Evolutionary conservation across 257 asterid genomes (phyloP).

Genomic region (Gentiana dahurica): DNA sequence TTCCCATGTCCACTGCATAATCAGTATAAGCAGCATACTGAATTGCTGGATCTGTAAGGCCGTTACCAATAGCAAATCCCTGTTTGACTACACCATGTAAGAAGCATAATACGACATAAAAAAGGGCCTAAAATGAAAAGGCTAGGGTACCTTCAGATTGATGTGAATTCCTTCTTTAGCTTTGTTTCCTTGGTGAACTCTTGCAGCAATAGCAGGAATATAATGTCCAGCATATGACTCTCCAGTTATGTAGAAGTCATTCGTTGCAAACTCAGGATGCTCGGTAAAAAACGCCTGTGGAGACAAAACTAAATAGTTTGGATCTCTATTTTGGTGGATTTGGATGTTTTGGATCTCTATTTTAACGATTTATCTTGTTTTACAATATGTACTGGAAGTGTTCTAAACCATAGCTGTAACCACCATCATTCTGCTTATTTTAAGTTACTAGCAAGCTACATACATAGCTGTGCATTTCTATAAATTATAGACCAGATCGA

Average conservation of each 20-base stretch:
- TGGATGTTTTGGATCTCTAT: too few species aligned
- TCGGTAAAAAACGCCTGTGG: constrained; percentile 76
- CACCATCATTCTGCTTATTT: too few species aligned
- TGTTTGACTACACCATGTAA: constrained; percentile 18
- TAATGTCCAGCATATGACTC: constrained; percentile 98
- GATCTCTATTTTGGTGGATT: too few species aligned
- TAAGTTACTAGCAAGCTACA: too few species aligned
- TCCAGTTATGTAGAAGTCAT: constrained; percentile 87
- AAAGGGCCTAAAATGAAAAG: neutral
- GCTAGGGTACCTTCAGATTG: constrained; percentile 61
- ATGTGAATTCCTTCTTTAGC: constrained; percentile 68
- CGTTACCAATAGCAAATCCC: constrained; percentile 97
- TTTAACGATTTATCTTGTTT: too few species aligned
- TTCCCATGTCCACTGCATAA: constrained; percentile 79
- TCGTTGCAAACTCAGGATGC: constrained; percentile 68
- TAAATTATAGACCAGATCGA: too few species aligned
- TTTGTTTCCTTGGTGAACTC: constrained; percentile 80
- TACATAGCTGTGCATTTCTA: too few species aligned
- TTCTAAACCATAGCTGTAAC: too few species aligned
- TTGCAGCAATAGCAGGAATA: constrained; percentile 91
- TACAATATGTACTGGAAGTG: too few species aligned
- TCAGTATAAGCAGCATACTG: constrained; percentile 91
- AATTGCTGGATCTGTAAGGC: constrained; percentile 87
- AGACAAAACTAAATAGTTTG: neutral
- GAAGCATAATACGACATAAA: constrained; percentile 12